Evolutionary conservation across 768 basidiomycete species (phyloP).

Genomic region (Naematelia aurantialba): DNA sequence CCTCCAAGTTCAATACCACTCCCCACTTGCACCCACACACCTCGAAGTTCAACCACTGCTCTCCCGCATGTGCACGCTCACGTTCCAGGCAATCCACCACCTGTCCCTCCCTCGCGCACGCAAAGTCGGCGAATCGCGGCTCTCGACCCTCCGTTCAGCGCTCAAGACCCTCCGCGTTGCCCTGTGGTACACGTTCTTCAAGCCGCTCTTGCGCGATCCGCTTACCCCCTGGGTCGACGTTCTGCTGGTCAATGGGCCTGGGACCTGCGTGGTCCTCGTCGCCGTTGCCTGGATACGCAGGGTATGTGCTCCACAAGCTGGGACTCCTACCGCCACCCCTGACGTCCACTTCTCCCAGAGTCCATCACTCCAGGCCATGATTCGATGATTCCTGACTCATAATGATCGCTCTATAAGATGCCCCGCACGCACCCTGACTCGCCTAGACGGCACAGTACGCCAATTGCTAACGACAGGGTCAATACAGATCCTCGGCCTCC

Average conservation of each 20-base stretch:
- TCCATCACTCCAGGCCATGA: neutral
- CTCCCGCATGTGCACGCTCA: no score
- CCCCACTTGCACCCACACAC: no score
- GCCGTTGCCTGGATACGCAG: slow-evolving; percentile 66
- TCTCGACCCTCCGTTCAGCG: slow-evolving; percentile 67
- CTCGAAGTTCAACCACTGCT: no score
- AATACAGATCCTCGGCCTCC: slow-evolving; percentile 69
- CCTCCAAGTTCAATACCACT: no score
- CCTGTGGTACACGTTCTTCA: slow-evolving; percentile 61
- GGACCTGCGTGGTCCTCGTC: slow-evolving; percentile 81
- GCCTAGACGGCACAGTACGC: no score
- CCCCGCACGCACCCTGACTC: no score
- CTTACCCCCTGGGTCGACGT: slow-evolving; percentile 58
- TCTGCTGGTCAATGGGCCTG: slow-evolving; percentile 88
- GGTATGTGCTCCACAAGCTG: slow-evolving; percentile 54
- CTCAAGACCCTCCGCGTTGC: slow-evolving; percentile 61
- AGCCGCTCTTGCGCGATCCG: slow-evolving; percentile 52
- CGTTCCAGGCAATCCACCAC: neutral
- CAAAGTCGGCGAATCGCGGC: slow-evolving; percentile 72
- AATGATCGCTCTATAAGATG: no score
- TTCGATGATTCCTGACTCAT: no score
- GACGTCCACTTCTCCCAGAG: neutral
- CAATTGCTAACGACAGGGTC: no score
- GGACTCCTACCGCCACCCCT: neutral
- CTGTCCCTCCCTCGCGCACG: slow-evolving; percentile 75